Percentiles rank a stretch among this genome's conserved stretches.
Conservation (phyloP, 495 filamentous ascomycete genomes). For the Aspergillus hancockii region DNA sequence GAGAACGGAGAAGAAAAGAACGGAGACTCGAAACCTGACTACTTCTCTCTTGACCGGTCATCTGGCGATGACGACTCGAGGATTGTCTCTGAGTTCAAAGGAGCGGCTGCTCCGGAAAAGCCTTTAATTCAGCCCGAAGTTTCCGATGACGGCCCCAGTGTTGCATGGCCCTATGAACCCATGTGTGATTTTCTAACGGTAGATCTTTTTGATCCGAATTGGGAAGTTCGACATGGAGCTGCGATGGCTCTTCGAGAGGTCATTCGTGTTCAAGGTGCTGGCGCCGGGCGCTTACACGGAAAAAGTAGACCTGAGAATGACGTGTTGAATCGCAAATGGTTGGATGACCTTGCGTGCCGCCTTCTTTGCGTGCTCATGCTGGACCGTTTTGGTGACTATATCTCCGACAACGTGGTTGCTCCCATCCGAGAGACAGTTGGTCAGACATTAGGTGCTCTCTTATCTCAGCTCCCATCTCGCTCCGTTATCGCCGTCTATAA, state of each 20-base stretch:
- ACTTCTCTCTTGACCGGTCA: conserved; percentile 79
- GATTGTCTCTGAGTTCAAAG: conserved; percentile 95
- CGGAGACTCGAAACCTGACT: conserved; percentile 61
- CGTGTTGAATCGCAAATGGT: conserved; percentile 74
- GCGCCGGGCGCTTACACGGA: conserved; percentile 77
- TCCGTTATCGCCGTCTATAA: conserved; percentile 80
- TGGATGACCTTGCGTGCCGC: conserved; percentile 90
- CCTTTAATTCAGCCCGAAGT: conserved; percentile 64
- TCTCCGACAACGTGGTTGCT: conserved; percentile 93
- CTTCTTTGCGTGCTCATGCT: conserved; percentile 95
- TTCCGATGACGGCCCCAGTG: conserved; percentile 72
- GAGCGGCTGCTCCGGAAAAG: conserved; percentile 62
- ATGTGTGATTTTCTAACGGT: conserved; percentile 91
- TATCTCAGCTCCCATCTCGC: conserved; percentile 72
- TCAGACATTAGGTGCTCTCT: conserved; percentile 87
- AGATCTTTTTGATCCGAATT: conserved; percentile 89
- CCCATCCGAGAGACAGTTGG: conserved; percentile 95
- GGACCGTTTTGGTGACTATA: conserved; percentile 95
- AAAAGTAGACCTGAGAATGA: conserved; percentile 76
- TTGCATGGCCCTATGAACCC: conserved; percentile 82
- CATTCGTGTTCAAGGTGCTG: conserved; percentile 84
- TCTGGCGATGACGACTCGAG: conserved; percentile 86
- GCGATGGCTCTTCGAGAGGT: conserved; percentile 94
- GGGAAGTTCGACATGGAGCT: conserved; percentile 97
- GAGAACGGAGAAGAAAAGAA: conserved; percentile 58